Conservation (phyloP, 441 rosid genomes). For the Rhodomyrtus psidioides region DNA sequence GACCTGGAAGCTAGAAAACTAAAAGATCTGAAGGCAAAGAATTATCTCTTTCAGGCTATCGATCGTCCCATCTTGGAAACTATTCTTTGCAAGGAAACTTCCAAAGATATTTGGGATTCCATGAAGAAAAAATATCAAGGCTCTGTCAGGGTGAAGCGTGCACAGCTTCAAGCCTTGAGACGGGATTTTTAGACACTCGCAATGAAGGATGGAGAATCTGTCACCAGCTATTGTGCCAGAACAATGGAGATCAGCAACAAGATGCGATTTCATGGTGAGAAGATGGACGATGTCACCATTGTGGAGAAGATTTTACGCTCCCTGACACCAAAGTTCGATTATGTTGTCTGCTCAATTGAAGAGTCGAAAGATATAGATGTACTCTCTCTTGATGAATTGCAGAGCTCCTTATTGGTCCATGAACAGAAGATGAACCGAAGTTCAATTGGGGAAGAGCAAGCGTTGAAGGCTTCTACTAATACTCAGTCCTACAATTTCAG, state of each 20-base stretch:
- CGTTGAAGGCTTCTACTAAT: not conserved
- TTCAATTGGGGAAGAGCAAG: not conserved
- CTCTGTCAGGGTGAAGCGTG: not conserved
- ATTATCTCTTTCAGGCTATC: not conserved
- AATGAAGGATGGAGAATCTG: not conserved
- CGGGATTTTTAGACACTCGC: not conserved
- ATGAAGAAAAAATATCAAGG: not conserved
- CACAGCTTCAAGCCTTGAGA: not conserved
- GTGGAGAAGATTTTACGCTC: not conserved
- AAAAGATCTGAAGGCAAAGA: not conserved
- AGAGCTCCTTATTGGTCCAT: not conserved
- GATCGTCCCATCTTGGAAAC: not conserved
- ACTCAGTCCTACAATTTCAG: not conserved
- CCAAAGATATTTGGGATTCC: not conserved
- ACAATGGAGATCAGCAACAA: not conserved
- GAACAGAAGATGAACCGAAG: not conserved
- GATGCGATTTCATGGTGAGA: not conserved
- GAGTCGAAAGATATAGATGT: not conserved
- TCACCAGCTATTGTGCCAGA: not conserved
- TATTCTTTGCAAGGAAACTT: too few species aligned
- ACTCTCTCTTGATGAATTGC: not conserved
- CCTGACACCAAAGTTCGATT: not conserved
- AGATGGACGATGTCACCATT: not conserved
- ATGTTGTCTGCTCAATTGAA: not conserved
- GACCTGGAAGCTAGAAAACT: not conserved